These are phyloP conservation scores for Rosa persica DNA, from an alignment of 306 rosid genomes.

Conservation along the genomic window DNA sequence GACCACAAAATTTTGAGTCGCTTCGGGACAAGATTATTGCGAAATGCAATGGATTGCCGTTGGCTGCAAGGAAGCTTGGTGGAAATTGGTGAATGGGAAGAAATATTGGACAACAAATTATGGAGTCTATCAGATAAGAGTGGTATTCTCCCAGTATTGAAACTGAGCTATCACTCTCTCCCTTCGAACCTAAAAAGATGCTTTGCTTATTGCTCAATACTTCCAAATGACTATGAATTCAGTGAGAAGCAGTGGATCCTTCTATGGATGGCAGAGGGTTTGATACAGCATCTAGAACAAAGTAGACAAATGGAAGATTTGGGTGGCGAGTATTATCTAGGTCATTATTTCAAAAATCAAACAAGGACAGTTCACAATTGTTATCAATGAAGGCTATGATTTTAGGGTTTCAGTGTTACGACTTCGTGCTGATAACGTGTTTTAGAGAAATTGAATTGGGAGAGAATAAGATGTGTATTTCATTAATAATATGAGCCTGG, in stretches of 20 bases:
- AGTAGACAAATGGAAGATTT: conserved; percentile 4
- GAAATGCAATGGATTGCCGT: conserved; percentile 33
- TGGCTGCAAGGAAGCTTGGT: conserved; percentile 25
- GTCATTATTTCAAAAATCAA: background rate
- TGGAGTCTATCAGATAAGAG: conserved; percentile 18
- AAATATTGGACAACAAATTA: conserved; percentile 12
- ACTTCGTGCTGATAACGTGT: too few species aligned
- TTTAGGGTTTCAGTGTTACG: too few species aligned
- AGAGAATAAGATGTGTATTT: too few species aligned
- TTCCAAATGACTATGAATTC: conserved; percentile 22
- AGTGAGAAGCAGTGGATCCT: background rate
- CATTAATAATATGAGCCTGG: too few species aligned
- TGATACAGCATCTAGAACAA: background rate
- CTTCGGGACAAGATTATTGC: background rate
- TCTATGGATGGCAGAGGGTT: background rate
- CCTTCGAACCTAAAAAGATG: conserved; percentile 22
- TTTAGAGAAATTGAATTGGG: too few species aligned
- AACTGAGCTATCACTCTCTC: conserved; percentile 26
- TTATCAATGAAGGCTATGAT: background rate
- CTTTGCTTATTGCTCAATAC: conserved; percentile 22
- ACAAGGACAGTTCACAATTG: background rate
- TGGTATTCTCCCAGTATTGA: background rate
- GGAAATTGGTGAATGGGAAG: conserved; percentile 12
- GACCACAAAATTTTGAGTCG: background rate
- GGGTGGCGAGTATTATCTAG: conserved; percentile 21